These are phyloP conservation scores for Neurospora cerealis DNA, from an alignment of 495 filamentous ascomycete genomes.

Conservation along the genomic window DNA sequence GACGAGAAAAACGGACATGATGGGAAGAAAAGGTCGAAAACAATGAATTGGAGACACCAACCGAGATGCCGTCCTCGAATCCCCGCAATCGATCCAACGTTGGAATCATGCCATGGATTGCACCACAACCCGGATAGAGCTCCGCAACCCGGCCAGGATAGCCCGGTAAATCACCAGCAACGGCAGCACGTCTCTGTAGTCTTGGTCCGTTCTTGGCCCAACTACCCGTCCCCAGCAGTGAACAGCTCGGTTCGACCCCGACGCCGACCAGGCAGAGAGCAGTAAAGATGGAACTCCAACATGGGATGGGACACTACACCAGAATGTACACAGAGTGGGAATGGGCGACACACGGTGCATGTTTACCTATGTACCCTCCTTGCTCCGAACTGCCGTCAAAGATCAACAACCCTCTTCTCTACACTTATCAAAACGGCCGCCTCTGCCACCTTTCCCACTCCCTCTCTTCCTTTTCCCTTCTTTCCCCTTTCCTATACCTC, in stretches of 20 bases:
- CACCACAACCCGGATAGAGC: not conserved
- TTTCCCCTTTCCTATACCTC: not conserved
- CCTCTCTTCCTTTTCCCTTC: not conserved
- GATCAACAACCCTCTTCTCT: not conserved
- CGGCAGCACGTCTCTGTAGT: no score
- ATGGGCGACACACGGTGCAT: not conserved
- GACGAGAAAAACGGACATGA: not conserved
- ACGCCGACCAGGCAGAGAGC: not conserved
- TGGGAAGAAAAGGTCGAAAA: no score
- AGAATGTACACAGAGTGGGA: not conserved
- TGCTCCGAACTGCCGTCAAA: not conserved
- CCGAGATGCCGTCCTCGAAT: not conserved
- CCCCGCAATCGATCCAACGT: not conserved
- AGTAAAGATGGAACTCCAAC: not conserved
- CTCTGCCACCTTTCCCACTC: not conserved
- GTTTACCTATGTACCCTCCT: not conserved
- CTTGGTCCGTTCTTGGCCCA: not conserved
- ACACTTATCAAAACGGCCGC: not conserved
- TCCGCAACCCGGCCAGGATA: not conserved
- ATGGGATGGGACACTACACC: not conserved
- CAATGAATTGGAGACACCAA: not conserved
- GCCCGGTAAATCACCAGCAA: not conserved
- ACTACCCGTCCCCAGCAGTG: not conserved
- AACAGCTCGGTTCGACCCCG: not conserved
- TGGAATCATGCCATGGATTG: not conserved